These are phyloP conservation scores for Syzygium jambos DNA, from an alignment of 345 rosid species.

Conservation along the genomic window DNA sequence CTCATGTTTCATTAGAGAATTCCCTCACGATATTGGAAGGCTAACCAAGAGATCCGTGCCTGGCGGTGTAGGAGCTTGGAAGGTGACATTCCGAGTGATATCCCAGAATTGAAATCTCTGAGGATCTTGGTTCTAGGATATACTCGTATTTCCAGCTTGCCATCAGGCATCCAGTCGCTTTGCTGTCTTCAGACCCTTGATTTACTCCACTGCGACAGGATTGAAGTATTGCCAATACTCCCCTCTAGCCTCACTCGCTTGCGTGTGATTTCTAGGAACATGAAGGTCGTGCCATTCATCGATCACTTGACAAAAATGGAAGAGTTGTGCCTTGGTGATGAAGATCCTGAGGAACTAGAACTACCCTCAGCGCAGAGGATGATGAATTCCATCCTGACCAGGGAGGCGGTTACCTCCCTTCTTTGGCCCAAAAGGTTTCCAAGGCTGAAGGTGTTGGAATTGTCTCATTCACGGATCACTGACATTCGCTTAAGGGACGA, in stretches of 20 bases:
- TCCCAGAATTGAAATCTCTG: not conserved
- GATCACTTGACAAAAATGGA: not conserved
- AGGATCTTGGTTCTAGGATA: not conserved
- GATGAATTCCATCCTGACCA: not conserved
- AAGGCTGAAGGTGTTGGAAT: not conserved
- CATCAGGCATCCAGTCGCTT: not conserved
- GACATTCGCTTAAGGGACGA: accelerated
- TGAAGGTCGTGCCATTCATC: accelerated
- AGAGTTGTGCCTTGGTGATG: not conserved
- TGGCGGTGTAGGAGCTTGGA: not conserved
- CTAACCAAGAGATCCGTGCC: not conserved
- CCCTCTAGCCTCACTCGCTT: not conserved
- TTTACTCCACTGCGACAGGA: too few species aligned
- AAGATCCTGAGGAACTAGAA: not conserved
- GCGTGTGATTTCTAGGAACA: not conserved
- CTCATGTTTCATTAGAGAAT: not conserved
- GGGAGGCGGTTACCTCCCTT: not conserved
- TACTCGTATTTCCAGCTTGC: not conserved
- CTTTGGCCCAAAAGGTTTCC: accelerated
- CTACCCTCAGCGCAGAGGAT: not conserved
- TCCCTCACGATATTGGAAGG: too few species aligned
- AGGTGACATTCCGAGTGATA: not conserved
- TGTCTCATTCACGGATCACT: not conserved
- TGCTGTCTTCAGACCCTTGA: not conserved
- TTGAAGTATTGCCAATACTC: not conserved